These are phyloP conservation scores for Diospyros lotus DNA, from an alignment of 148 eudicot species.

Conservation along the genomic window DNA sequence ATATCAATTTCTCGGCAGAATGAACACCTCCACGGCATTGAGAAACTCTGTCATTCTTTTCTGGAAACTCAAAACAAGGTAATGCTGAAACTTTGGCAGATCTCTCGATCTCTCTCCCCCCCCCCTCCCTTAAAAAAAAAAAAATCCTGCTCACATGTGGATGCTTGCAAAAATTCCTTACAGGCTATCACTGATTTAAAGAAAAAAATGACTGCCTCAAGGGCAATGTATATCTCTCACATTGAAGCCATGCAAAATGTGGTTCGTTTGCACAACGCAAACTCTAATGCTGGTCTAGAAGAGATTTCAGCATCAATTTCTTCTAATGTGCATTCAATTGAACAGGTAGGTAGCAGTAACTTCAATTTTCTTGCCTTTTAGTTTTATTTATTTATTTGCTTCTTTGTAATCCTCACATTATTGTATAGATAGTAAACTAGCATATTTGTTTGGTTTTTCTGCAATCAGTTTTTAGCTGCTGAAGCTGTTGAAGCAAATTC, in stretches of 20 bases:
- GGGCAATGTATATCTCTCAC: slow-evolving; percentile 65
- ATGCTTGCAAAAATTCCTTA: slow-evolving; percentile 7
- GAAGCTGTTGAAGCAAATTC: slow-evolving; percentile 62
- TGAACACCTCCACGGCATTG: slow-evolving; percentile 66
- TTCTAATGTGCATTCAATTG: slow-evolving; percentile 48
- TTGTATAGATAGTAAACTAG: not conserved
- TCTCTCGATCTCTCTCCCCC: not conserved
- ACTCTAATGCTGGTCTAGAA: slow-evolving; percentile 71
- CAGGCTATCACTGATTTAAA: slow-evolving; percentile 67
- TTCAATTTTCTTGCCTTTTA: not conserved
- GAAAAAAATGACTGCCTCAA: slow-evolving; percentile 64
- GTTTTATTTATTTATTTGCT: too few species aligned
- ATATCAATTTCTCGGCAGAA: slow-evolving; percentile 61
- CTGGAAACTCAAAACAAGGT: slow-evolving; percentile 71
- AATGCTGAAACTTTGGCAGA: slow-evolving; percentile 1
- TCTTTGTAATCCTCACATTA: not conserved
- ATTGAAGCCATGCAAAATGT: slow-evolving; percentile 90
- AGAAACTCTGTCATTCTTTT: slow-evolving; percentile 63
- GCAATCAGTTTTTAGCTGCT: slow-evolving; percentile 49
- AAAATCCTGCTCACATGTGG: not conserved
- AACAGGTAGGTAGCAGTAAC: slow-evolving; percentile 45
- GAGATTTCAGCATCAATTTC: slow-evolving; percentile 70
- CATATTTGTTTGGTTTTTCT: not conserved
- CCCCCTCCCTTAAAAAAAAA: not conserved
- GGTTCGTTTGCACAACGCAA: slow-evolving; percentile 78